Conservation (phyloP, 2,329 filamentous ascomycete genomes). For the Tolypocladium capitatum region DNA sequence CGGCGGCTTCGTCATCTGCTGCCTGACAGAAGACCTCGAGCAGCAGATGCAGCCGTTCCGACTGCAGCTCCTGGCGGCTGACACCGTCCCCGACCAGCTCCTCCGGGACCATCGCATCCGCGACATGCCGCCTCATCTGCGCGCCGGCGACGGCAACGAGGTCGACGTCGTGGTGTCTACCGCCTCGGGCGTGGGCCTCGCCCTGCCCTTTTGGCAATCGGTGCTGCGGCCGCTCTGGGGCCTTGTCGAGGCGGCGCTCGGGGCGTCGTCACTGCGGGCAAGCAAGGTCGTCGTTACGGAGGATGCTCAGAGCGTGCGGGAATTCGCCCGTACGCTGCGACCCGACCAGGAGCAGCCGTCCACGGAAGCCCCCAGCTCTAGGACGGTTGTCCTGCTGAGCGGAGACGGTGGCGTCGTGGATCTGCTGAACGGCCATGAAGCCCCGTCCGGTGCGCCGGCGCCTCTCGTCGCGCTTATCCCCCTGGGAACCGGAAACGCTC, state of each 20-base stretch:
- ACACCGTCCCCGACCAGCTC: constrained; percentile 22
- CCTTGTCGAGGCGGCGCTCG: constrained; percentile 18
- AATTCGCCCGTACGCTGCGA: constrained; percentile 39
- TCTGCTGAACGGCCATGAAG: constrained; percentile 49
- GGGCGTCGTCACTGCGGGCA: neutral
- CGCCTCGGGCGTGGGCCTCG: constrained; percentile 47
- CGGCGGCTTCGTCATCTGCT: constrained; percentile 23
- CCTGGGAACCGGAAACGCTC: constrained; percentile 52
- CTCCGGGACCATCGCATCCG: constrained; percentile 22
- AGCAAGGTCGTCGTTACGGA: constrained; percentile 44
- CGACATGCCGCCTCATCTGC: constrained; percentile 25
- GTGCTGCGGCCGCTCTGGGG: constrained; percentile 43
- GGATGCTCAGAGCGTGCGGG: constrained; percentile 47
- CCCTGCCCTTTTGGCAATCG: constrained; percentile 39
- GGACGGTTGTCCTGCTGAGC: constrained; percentile 62
- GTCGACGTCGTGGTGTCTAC: constrained; percentile 58
- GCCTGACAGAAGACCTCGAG: constrained; percentile 21
- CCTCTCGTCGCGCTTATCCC: constrained; percentile 43
- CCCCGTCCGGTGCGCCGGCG: constrained; percentile 5
- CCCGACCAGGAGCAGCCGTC: constrained; percentile 18
- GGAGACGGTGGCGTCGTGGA: constrained; percentile 84
- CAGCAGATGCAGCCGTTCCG: constrained; percentile 12
- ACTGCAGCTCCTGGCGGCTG: constrained; percentile 15
- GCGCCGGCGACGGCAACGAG: constrained; percentile 8
- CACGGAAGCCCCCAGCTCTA: constrained; percentile 8